These are phyloP conservation scores for Echeveria elegans DNA, from an alignment of 164 flowering plant species.

Conservation along the genomic window DNA sequence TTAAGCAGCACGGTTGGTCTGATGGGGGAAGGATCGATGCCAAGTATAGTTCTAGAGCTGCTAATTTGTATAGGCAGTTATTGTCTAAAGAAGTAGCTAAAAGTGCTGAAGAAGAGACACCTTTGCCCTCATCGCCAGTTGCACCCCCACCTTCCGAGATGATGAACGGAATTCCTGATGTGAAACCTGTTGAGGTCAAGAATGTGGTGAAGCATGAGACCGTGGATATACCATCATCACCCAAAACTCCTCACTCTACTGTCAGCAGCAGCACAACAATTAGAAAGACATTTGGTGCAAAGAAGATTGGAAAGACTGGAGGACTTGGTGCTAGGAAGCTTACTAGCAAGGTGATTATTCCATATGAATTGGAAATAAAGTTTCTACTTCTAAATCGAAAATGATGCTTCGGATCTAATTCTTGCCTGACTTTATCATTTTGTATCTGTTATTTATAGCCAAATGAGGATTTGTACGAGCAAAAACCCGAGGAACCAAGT, in stretches of 20 bases:
- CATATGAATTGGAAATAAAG: not conserved
- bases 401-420: not conserved
- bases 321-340: slow-evolving; percentile 55
- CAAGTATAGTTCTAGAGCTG: slow-evolving; percentile 4
- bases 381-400: not conserved
- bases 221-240: slow-evolving; percentile 35
- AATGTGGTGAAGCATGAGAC: slow-evolving; percentile 38
- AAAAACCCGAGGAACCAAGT: slow-evolving; percentile 85
- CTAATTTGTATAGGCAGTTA: not conserved
- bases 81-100: slow-evolving; percentile 31
- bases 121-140: slow-evolving; percentile 65
- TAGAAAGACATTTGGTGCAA: slow-evolving; percentile 83
- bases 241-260: slow-evolving; percentile 46
- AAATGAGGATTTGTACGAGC: slow-evolving; percentile 86
- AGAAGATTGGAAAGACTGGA: slow-evolving; percentile 44
- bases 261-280: slow-evolving; percentile 21
- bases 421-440: slow-evolving; percentile 10
- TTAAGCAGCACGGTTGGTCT: not conserved
- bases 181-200: slow-evolving; percentile 35
- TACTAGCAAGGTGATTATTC: slow-evolving; percentile 52
- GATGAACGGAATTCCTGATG: slow-evolving; percentile 52
- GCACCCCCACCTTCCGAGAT: slow-evolving; percentile 46
- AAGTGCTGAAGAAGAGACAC: slow-evolving; percentile 56
- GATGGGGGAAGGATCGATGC: not conserved
- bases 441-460: slow-evolving; percentile 41